Conservation (phyloP, 345 rosid genomes). For the Lepidium sativum region DNA sequence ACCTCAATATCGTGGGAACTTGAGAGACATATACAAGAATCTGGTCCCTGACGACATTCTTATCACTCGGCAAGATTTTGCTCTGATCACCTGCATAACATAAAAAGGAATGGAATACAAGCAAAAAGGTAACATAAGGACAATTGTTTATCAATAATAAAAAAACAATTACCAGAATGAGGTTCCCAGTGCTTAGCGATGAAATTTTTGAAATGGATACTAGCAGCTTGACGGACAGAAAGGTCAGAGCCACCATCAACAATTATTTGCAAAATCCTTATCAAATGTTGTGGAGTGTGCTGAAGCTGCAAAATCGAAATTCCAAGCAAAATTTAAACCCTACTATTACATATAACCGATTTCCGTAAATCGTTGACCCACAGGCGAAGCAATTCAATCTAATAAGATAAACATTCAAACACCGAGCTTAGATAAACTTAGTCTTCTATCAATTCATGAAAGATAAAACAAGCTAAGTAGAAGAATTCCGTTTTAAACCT, state of each 20-base stretch:
- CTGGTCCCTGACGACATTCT: conserved; percentile 69
- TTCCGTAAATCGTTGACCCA: not conserved
- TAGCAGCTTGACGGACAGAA: conserved; percentile 88
- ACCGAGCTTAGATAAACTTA: not conserved
- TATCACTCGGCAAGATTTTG: conserved; percentile 62
- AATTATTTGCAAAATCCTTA: conserved; percentile 79
- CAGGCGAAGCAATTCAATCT: conserved; percentile 17
- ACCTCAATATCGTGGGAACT: conserved; percentile 91
- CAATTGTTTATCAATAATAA: not conserved
- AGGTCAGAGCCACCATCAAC: conserved; percentile 65
- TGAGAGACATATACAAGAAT: conserved; percentile 75
- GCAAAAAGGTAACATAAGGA: not conserved
- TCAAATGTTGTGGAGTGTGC: conserved; percentile 81
- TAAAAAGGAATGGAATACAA: not conserved
- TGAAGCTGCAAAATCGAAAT: conserved; percentile 48
- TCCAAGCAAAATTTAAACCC: not conserved
- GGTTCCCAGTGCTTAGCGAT: conserved; percentile 88
- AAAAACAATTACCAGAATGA: conserved; percentile 20
- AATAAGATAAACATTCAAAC: not conserved
- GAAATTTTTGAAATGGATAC: conserved; percentile 95
- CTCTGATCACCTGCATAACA: conserved; percentile 48
- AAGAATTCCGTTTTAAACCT: conserved; percentile 31
- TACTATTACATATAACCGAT: not conserved
- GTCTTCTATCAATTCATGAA: not conserved
- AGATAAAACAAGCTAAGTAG: not conserved